Base-by-base conservation (phyloP, 129 eudicot genomes). In the Dittrichia graveolens region DNA sequence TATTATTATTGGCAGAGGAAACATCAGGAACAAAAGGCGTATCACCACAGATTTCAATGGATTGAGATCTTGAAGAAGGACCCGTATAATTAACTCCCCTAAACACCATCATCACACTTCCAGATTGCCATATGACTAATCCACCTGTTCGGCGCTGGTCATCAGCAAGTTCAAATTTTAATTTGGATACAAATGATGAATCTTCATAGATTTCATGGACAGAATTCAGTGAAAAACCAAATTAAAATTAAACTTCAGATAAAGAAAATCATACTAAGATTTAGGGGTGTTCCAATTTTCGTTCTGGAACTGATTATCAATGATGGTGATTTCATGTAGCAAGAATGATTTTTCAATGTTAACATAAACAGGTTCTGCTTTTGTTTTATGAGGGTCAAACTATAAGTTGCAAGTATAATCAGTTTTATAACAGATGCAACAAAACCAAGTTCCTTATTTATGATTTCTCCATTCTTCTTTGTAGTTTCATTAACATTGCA, bases 91-190 rank as follows among this genome's bases (percentile, higher is more conserved):
- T 88, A 50, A 75, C 77, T 81, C 98, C 98, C 34, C 98, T 82
- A 60, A 16, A 93, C 48, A 93, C 98, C 88, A 90, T 94, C 98
- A 93, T 93, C 67, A 93, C 98, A 79, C 98, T 93, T 69, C 98
- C 98, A 12, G 98, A 87, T 78, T 96, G 87, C 96, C 96, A 93
- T 76, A 87, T 81, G 63, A 93, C 92, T 70, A 93, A 82, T 71
- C 98, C 98, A 75, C 98, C 91, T 47, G 96, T 85, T 61, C 96
- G 91, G 47, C 98, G 92, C 98, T 93, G 95, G 92, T 48, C 75
- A 87, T 68, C 48, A 73, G 49, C 50, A 79, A 65, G 47, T 47
- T 24, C 41, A 42, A 37, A 48, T 65, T 65, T 79, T 72, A 65
- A 40, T 65, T 65, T 79, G 60, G 38, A 45, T 45, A 37, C 39